Percentiles rank a stretch among this genome's conserved stretches.
These are phyloP conservation scores for Monilinia fructigena DNA, from an alignment of 2,329 filamentous ascomycete species.

Conservation along the genomic window DNA sequence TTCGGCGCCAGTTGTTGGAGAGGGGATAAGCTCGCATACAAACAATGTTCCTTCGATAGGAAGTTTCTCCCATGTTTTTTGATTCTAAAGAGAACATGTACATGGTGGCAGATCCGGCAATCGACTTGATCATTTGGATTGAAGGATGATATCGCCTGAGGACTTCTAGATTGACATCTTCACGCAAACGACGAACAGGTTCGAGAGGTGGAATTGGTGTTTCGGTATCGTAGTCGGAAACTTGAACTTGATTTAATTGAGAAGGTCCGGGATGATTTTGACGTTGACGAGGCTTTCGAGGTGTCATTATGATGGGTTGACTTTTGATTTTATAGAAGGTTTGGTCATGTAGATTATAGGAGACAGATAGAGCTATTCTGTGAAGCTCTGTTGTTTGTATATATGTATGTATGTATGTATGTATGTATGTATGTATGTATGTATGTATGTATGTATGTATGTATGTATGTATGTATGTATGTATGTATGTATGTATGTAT, in stretches of 20 bases:
- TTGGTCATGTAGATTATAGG: not conserved
- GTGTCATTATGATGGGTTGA: constrained; percentile 39
- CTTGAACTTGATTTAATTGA: constrained; percentile 41
- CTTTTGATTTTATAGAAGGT: not conserved
- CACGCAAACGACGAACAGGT: constrained; percentile 61
- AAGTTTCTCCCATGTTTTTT: constrained; percentile 76
- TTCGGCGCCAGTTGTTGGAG: constrained; percentile 43
- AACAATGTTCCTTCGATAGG: constrained; percentile 87
- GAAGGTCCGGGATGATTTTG: constrained; percentile 41
- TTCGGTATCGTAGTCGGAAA: constrained; percentile 55
- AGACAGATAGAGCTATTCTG: not conserved
- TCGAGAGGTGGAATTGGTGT: constrained; percentile 40
- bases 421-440: too few relatives aligned
- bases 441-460: too few relatives aligned
- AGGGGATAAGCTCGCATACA: constrained; percentile 63
- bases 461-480: too few relatives aligned
- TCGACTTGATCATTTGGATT: constrained; percentile 70
- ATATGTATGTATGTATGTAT: too few relatives aligned
- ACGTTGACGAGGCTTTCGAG: constrained; percentile 41
- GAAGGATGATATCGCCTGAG: constrained; percentile 77
- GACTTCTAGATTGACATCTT: constrained; percentile 83
- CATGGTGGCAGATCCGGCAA: constrained; percentile 81
- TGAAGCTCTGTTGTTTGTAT: not conserved
- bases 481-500: too few relatives aligned
- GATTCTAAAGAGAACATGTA: constrained; percentile 71